A percentile compares a stretch with the other conserved stretches of the same genome.
Conservation (phyloP, 2,329 filamentous ascomycete genomes). For the Incumbomyces lentus region DNA sequence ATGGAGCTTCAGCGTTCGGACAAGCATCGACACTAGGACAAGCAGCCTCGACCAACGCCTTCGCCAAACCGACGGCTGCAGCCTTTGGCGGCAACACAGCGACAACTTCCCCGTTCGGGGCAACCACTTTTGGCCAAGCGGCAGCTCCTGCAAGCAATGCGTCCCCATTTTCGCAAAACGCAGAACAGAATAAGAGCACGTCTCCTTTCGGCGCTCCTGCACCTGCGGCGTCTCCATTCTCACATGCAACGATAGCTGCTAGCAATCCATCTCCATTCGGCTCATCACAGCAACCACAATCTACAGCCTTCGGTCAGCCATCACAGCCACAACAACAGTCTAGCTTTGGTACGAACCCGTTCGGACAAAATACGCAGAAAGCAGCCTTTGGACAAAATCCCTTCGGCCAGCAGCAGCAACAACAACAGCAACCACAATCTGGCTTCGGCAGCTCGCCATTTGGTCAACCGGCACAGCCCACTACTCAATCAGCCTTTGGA, state of each 20-base stretch:
- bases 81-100: constrained; percentile 14
- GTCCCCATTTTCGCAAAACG: constrained; percentile 8
- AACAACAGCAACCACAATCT: constrained; percentile 7
- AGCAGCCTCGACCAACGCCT: background rate
- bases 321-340: constrained; percentile 13
- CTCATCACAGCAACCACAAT: constrained; percentile 12
- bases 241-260: background rate
- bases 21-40: constrained; percentile 19
- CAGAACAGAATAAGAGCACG: background rate
- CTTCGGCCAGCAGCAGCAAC: constrained; percentile 28
- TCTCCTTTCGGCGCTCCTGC: background rate
- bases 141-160: constrained; percentile 7
- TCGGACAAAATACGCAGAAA: constrained; percentile 17
- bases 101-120: constrained; percentile 12
- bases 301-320: constrained; percentile 17
- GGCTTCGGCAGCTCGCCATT: constrained; percentile 22
- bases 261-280: constrained; percentile 20
- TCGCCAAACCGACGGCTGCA: constrained; percentile 15
- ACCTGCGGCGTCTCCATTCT: constrained; percentile 23
- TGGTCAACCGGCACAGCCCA: constrained; percentile 9
- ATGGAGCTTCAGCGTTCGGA: constrained; percentile 19
- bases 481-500: constrained; percentile 10
- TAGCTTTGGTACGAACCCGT: constrained; percentile 11
- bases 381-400: constrained; percentile 29
- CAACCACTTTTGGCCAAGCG: constrained; percentile 16